phyloP scores from a whole-genome alignment of 2,329 filamentous ascomycete genomes.

The Cladophialophora immunda region DNA sequence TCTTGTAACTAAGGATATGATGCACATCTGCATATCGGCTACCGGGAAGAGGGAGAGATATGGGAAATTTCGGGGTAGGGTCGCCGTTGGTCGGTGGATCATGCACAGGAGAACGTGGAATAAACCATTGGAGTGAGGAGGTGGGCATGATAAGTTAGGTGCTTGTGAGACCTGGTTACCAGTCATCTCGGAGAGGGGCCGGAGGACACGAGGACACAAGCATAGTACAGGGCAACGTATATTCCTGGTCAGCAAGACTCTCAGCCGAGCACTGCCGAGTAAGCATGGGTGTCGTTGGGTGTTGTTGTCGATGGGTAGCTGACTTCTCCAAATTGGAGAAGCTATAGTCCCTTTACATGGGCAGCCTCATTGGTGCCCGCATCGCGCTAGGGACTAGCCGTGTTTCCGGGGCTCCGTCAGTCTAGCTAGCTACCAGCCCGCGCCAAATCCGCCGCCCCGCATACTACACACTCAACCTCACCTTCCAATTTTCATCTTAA shows the following conservation, averaged over 20 bases:
- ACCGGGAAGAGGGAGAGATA: not conserved
- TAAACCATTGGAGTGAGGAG: not conserved
- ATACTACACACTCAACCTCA: not conserved
- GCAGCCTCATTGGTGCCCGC: not conserved
- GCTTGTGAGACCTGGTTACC: too few species aligned
- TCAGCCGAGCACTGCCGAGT: not conserved
- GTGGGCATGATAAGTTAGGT: not conserved
- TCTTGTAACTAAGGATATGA: not conserved
- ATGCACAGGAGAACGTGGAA: not conserved
- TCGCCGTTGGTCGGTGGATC: not conserved
- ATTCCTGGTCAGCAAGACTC: not conserved
- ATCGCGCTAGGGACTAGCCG: not conserved
- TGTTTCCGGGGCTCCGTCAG: not conserved
- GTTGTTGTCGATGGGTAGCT: not conserved
- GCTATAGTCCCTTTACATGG: not conserved
- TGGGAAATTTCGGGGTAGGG: not conserved
- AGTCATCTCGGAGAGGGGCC: too few species aligned
- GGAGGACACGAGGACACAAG: too few species aligned
- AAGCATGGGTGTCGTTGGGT: too few species aligned
- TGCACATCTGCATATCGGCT: not conserved
- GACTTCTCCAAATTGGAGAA: not conserved
- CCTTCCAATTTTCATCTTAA: conserved; percentile 5
- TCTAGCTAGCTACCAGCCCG: not conserved
- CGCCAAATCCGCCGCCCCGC: not conserved
- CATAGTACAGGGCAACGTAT: too few species aligned